Evolutionary conservation across 2,329 filamentous ascomycete species (phyloP), one percentile per base, ranked within the genome.

Genomic region (Colletotrichum sp.): DNA sequence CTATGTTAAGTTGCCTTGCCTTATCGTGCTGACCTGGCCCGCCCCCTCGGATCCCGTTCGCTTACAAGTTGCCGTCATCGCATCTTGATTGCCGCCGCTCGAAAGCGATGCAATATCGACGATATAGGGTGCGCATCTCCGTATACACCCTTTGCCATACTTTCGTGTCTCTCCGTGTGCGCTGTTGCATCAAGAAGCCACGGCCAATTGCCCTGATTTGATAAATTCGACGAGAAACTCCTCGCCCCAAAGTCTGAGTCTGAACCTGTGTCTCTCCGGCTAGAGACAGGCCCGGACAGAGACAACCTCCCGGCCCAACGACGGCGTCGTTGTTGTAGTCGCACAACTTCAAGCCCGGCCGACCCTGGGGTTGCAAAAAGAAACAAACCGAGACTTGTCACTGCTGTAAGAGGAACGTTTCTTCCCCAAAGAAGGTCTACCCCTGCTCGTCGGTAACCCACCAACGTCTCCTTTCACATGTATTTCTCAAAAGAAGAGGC

Each of bases 391-490:
- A 36, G 59, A 64, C 73, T 59, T 68, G 63, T 76, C 73, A 68
- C 63, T 49, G 69, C 70, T 72, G 69, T 68, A 70, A 63, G 30
- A 73, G 70, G 32, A 64, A 59, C 72, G 64, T 65, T 73, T 68
- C 64, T 73, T 71, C 34, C 60, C 65, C 57, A 68, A 63, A 73
- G 57, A 59, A 64, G 44, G 64, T n/a, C 32, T n/a, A 59, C 73
- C 73, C 73, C 64, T 76, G 73, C 44, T 68, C 34, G 55, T 30
- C 73, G 64, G 44, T 34, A 63, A 73, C 59, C 70, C 68, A 72
- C 62, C 62, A 71, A 71, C 68, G 55, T 63, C 57, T 64, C 44
- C 70, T 76, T 63, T 76, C 73, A 76, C 73, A 73, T 73, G 73
- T 76, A 49, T 52, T 63, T 68, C 32, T 68, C 15, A n/a, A 18